Conservation (phyloP, 805 yeast species). For the Candida koratica region DNA sequence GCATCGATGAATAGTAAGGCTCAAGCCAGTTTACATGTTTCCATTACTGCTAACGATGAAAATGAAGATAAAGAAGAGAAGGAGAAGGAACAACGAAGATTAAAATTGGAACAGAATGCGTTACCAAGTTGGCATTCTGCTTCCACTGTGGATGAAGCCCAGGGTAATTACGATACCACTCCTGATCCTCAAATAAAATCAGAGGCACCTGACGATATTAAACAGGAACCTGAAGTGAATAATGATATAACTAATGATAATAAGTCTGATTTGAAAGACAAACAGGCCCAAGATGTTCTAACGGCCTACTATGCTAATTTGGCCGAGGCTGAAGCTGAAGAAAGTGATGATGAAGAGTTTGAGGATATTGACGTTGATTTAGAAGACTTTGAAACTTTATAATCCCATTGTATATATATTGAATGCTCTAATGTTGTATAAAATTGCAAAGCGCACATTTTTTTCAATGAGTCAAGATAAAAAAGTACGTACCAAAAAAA, state of each 20-base stretch:
- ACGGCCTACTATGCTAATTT: slow-evolving; percentile 68
- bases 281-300: slow-evolving; percentile 67
- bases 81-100: slow-evolving; percentile 64
- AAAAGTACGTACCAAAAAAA: slow-evolving; percentile 11
- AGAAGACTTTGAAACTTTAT: slow-evolving; percentile 18
- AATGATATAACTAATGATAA: not conserved
- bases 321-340: slow-evolving; percentile 64
- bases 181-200: slow-evolving; percentile 13
- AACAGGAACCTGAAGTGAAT: not conserved
- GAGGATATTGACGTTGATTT: slow-evolving; percentile 28
- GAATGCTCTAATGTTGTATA: too few species aligned
- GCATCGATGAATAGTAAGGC: slow-evolving; percentile 43
- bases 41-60: slow-evolving; percentile 85
- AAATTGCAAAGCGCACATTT: slow-evolving; percentile 10
- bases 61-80: slow-evolving; percentile 60
- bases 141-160: slow-evolving; percentile 81
- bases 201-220: slow-evolving; percentile 3
- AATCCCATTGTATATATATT: slow-evolving; percentile 2
- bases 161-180: slow-evolving; percentile 13
- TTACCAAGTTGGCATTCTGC: slow-evolving; percentile 95
- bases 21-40: slow-evolving; percentile 85
- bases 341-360: slow-evolving; percentile 42
- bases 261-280: slow-evolving; percentile 47
- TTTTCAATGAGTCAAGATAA: slow-evolving; percentile 13
- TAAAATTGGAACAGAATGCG: slow-evolving; percentile 82